Conservation (phyloP, 202 grass and related monocot genomes). For the Miscanthus sacchariflorus region DNA sequence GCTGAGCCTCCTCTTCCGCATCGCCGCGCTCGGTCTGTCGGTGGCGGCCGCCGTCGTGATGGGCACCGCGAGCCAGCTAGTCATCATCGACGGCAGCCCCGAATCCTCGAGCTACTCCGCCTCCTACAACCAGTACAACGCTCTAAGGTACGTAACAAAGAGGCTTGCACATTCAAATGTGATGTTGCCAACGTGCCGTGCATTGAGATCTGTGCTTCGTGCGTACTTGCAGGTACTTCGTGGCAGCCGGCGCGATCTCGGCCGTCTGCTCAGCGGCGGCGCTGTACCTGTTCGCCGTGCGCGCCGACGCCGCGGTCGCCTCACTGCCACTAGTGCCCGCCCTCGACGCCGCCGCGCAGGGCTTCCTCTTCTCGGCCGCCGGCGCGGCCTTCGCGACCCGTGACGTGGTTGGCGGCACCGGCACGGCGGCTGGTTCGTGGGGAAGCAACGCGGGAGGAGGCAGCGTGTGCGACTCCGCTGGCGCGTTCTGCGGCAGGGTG, state of each 20-base stretch:
- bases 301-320: background rate
- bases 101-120: conserved; percentile 5
- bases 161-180: no score
- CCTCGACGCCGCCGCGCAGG: conserved; percentile 44
- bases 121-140: conserved; percentile 19
- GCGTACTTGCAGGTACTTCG: conserved; percentile 51
- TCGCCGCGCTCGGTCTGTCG: conserved; percentile 26
- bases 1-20: conserved; percentile 41
- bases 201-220: background rate
- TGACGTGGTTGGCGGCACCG: background rate
- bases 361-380: conserved; percentile 51
- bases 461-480: conserved; percentile 20
- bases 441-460: background rate
- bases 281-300: conserved; percentile 21
- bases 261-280: conserved; percentile 27
- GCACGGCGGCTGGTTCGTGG: no score
- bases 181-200: background rate
- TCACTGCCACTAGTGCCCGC: background rate
- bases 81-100: background rate
- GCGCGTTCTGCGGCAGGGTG: conserved; percentile 25
- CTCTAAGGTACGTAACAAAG: conserved; percentile 18
- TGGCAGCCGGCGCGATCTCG: conserved; percentile 23
- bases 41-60: conserved; percentile 50
- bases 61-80: conserved; percentile 32
- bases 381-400: conserved; percentile 41